Evolutionary conservation across 345 rosid genomes (phyloP).

Genomic region (Euphorbia pulcherrima): DNA sequence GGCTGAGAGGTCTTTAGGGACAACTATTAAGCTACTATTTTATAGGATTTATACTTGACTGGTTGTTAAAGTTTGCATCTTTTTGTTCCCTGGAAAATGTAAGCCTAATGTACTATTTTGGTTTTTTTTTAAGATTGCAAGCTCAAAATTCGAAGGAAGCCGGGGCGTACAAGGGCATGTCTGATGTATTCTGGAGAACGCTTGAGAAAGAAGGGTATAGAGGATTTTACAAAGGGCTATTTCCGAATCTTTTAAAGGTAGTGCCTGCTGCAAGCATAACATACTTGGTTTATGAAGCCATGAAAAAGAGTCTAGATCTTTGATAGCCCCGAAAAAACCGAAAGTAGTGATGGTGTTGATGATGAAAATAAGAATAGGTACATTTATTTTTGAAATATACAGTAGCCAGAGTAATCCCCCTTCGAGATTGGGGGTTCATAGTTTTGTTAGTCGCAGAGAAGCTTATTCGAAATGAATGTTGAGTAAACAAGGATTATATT

Average conservation of each 20-base stretch:
- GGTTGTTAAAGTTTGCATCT: no score
- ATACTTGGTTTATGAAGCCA: slow-evolving; percentile 65
- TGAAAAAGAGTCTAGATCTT: slow-evolving; percentile 74
- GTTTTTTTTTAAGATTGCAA: slow-evolving; percentile 60
- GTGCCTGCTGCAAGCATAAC: slow-evolving; percentile 54
- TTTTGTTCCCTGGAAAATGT: slow-evolving; percentile 20
- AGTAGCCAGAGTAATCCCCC: slow-evolving; percentile 30
- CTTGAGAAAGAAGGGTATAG: slow-evolving; percentile 57
- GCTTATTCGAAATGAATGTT: slow-evolving; percentile 22
- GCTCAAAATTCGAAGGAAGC: slow-evolving; percentile 53
- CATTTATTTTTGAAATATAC: slow-evolving; percentile 30
- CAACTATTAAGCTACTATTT: no score
- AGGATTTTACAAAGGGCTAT: slow-evolving; percentile 80
- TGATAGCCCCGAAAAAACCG: slow-evolving; percentile 31
- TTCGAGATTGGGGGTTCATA: slow-evolving; percentile 25
- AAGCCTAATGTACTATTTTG: slow-evolving; percentile 42
- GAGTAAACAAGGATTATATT: slow-evolving; percentile 21
- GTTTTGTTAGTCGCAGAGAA: slow-evolving; percentile 31
- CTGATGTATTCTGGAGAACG: slow-evolving; percentile 71
- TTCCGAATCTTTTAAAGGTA: slow-evolving; percentile 78
- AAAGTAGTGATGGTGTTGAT: slow-evolving; percentile 16
- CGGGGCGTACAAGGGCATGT: slow-evolving; percentile 59
- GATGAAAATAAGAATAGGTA: slow-evolving; percentile 25
- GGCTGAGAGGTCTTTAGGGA: no score
- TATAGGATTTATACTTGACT: neutral